Percentiles rank a stretch among this genome's conserved stretches.
Evolutionary conservation across 1,284 basidiomycete species (phyloP).

Genomic region (Cutaneotrichosporon dermatis): DNA sequence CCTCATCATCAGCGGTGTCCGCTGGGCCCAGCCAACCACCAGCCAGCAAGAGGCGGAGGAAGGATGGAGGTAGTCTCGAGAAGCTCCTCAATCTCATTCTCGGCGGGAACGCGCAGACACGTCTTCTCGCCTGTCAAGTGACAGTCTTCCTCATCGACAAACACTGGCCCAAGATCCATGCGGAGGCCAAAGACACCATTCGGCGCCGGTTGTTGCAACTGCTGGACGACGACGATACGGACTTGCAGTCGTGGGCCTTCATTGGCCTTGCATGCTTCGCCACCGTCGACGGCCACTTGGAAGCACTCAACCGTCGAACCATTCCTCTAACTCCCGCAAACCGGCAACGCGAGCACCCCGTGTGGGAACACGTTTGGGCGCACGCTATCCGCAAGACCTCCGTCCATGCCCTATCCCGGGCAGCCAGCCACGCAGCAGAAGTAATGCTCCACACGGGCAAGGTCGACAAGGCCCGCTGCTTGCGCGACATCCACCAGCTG

Average conservation of each 20-base stretch:
- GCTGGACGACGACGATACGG: constrained; percentile 61
- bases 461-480: constrained; percentile 58
- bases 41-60: constrained; percentile 51
- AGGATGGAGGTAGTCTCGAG: constrained; percentile 54
- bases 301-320: neutral
- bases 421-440: constrained; percentile 72
- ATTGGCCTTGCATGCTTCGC: constrained; percentile 62
- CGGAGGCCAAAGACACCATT: constrained; percentile 57
- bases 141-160: constrained; percentile 77
- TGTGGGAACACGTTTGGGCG: constrained; percentile 76
- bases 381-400: constrained; percentile 70
- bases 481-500: constrained; percentile 68
- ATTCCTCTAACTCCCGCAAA: constrained; percentile 23
- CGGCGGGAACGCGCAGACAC: constrained; percentile 36
- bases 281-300: constrained; percentile 5
- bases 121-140: constrained; percentile 63
- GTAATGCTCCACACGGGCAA: constrained; percentile 51
- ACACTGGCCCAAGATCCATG: constrained; percentile 63
- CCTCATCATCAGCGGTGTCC: neutral
- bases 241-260: constrained; percentile 74
- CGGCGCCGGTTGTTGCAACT: constrained; percentile 58
- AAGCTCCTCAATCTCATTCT: constrained; percentile 57
- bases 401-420: constrained; percentile 63
- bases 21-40: neutral
- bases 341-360: constrained; percentile 19